Percentiles rank a stretch among this genome's conserved stretches.
Conservation (phyloP, 192 early-diverging fungal species). For the Radiomyces spectabilis region DNA sequence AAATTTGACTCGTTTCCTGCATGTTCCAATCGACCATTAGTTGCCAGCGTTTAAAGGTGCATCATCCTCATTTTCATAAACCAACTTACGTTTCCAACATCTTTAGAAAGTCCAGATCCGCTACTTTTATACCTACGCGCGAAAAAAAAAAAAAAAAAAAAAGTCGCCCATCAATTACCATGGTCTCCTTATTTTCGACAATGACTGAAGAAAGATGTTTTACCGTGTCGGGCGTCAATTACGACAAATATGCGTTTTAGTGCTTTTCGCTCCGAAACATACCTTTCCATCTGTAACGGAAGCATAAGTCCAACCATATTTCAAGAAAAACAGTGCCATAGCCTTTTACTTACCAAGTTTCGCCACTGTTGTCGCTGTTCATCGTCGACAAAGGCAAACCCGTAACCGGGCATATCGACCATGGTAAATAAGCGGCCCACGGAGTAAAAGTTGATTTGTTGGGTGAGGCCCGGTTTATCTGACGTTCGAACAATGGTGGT, state of each 20-base stretch:
- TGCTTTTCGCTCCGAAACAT: conserved; percentile 44
- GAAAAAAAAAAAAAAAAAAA: background rate
- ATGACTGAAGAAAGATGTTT: no score
- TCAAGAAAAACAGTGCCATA: background rate
- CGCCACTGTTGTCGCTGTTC: conserved; percentile 44
- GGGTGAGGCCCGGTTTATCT: conserved; percentile 70
- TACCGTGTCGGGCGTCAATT: conserved; percentile 70
- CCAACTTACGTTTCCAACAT: conserved; percentile 39
- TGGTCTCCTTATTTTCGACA: background rate
- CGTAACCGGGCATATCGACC: conserved; percentile 80
- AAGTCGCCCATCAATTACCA: background rate
- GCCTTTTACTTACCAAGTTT: conserved; percentile 38
- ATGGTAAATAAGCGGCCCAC: conserved; percentile 54
- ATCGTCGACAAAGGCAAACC: conserved; percentile 73
- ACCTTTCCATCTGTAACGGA: conserved; percentile 54
- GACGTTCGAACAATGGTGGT: conserved; percentile 56
- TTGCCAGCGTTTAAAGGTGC: background rate
- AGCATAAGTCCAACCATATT: background rate
- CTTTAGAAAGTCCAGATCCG: conserved; percentile 44
- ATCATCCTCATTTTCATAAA: background rate
- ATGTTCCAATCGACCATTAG: no score
- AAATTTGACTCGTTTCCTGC: conserved; percentile 32
- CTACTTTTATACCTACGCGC: conserved; percentile 44
- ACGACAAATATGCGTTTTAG: conserved; percentile 63
- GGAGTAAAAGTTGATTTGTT: conserved; percentile 74